These are phyloP conservation scores for Nakazawaea anatomiae DNA, from an alignment of 805 yeast species.

Conservation along the genomic window DNA sequence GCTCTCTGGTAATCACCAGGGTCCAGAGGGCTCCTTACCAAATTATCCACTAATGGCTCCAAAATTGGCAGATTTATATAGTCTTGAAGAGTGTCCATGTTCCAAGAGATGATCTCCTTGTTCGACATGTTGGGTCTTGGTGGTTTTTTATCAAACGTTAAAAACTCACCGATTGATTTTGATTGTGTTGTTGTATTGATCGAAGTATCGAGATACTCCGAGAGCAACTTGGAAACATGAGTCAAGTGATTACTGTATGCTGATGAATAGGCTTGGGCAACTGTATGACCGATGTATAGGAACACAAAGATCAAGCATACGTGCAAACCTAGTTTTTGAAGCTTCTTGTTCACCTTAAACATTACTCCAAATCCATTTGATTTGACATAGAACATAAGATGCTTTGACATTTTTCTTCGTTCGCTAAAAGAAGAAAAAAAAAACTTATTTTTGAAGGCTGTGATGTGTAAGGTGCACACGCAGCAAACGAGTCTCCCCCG, in stretches of 20 bases:
- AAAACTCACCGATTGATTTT: conserved; percentile 37
- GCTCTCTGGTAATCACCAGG: conserved; percentile 27
- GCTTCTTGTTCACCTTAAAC: conserved; percentile 1
- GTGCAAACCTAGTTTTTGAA: neutral
- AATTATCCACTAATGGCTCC: conserved; percentile 41
- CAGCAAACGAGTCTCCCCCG: neutral
- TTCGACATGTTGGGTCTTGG: neutral
- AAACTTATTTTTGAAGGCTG: neutral
- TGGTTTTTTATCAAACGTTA: conserved; percentile 28
- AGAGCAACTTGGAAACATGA: neutral
- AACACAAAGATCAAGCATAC: neutral
- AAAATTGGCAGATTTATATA: conserved; percentile 19
- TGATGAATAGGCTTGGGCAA: neutral
- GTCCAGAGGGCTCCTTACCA: conserved; percentile 22
- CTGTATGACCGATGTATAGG: conserved; percentile 2
- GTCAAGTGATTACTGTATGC: neutral
- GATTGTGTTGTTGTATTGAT: conserved; percentile 7
- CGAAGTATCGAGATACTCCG: neutral
- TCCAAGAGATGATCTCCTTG: conserved; percentile 1
- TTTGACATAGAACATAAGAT: too few species aligned
- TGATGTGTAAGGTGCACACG: neutral
- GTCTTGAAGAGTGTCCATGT: neutral
- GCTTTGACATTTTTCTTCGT: too few species aligned
- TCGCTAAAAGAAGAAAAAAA: too few species aligned
- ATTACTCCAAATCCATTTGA: neutral